Conservation (phyloP, 1,284 basidiomycete species). For the Tilletia indica region DNA sequence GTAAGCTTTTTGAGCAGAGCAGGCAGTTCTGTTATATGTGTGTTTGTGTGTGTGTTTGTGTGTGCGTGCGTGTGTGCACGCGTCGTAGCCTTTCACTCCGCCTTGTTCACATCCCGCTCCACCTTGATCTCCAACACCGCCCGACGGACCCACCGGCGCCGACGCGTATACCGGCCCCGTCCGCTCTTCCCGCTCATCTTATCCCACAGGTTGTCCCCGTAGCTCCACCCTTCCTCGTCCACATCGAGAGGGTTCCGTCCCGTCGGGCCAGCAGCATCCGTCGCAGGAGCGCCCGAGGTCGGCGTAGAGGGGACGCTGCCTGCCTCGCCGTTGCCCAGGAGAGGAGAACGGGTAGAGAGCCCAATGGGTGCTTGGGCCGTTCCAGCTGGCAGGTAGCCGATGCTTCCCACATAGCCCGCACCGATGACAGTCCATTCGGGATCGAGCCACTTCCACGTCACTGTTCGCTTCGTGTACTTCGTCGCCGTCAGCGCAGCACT, state of each 20-base stretch:
- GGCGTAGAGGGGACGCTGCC: background rate
- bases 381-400: slow-evolving; percentile 9
- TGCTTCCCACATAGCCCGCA: slow-evolving; percentile 30
- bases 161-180: slow-evolving; percentile 66
- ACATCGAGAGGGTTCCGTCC: slow-evolving; percentile 58
- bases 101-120: slow-evolving; percentile 23
- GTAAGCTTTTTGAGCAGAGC: no score
- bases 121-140: slow-evolving; percentile 56
- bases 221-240: slow-evolving; percentile 87
- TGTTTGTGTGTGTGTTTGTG: no score
- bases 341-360: background rate
- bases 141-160: slow-evolving; percentile 57
- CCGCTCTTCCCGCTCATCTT: slow-evolving; percentile 71
- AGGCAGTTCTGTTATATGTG: no score
- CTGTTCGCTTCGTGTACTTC: slow-evolving; percentile 45
- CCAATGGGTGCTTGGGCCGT: background rate
- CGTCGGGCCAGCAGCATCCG: background rate
- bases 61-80: no score
- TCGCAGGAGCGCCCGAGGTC: background rate
- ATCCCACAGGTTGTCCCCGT: slow-evolving; percentile 96
- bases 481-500: slow-evolving; percentile 29
- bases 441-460: slow-evolving; percentile 59
- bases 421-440: slow-evolving; percentile 57
- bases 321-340: background rate
- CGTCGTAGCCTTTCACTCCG: no score